These are phyloP conservation scores for Salix exigua DNA, from an alignment of 345 rosid genomes.

Conservation along the genomic window DNA sequence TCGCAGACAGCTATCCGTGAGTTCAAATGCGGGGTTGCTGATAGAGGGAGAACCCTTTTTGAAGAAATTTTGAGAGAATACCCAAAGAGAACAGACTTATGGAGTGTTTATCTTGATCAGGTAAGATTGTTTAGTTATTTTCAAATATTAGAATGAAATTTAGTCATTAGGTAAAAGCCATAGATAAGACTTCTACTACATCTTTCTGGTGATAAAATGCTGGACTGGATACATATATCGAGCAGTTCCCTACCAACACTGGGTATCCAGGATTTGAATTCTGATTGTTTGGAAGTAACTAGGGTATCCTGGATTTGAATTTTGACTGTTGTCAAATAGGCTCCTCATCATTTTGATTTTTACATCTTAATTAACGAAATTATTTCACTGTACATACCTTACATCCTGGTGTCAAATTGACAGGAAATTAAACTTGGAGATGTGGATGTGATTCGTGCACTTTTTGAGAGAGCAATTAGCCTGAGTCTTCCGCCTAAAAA, in stretches of 20 bases:
- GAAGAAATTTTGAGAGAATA: slow-evolving; percentile 82
- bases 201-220: no score
- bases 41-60: slow-evolving; percentile 81
- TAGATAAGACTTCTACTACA: no score
- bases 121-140: slow-evolving; percentile 31
- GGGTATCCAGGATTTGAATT: no score
- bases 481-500: slow-evolving; percentile 81
- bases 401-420: slow-evolving; percentile 7
- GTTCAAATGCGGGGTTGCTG: slow-evolving; percentile 86
- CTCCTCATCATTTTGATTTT: not conserved
- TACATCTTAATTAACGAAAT: not conserved
- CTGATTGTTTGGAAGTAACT: no score
- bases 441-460: slow-evolving; percentile 52
- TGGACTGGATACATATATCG: no score
- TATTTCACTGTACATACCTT: slow-evolving; percentile 6
- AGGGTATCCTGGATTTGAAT: no score
- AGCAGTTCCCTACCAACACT: no score
- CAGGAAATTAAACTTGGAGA: slow-evolving; percentile 89
- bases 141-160: no score
- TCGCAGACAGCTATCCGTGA: slow-evolving; percentile 80
- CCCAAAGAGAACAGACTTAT: slow-evolving; percentile 91
- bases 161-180: not conserved
- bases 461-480: slow-evolving; percentile 86
- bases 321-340: no score
- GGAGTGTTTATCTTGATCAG: slow-evolving; percentile 95